Percentiles rank a stretch among this genome's conserved stretches.
Conservation (phyloP, 495 filamentous ascomycete genomes). For the Penicillium argentinense region DNA sequence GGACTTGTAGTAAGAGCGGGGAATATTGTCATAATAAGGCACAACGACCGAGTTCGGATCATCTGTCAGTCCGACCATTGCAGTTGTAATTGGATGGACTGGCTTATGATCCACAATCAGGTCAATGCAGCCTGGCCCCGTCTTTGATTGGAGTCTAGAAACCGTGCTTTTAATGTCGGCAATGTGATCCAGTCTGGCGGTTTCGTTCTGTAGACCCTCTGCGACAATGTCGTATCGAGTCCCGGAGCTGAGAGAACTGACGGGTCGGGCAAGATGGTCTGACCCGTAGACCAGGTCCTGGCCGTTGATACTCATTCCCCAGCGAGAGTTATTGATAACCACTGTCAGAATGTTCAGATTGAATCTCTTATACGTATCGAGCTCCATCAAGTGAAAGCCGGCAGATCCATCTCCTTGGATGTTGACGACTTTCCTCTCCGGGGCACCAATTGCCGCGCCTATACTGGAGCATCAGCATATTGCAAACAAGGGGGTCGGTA, state of each 20-base stretch:
- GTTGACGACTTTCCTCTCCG: slow-evolving; percentile 20
- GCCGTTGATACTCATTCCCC: slow-evolving; percentile 33
- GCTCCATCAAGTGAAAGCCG: slow-evolving; percentile 31
- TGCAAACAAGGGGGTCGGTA: no score
- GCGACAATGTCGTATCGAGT: slow-evolving; percentile 28
- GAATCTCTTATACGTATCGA: slow-evolving; percentile 29
- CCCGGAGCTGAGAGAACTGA: slow-evolving; percentile 22
- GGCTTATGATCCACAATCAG: slow-evolving; percentile 29
- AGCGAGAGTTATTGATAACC: slow-evolving; percentile 28
- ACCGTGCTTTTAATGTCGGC: slow-evolving; percentile 16
- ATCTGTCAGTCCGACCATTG: slow-evolving; percentile 27
- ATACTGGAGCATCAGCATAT: no score
- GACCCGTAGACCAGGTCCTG: slow-evolving; percentile 27
- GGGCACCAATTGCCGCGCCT: slow-evolving; percentile 25
- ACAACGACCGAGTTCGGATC: slow-evolving; percentile 21
- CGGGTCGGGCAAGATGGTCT: slow-evolving; percentile 12
- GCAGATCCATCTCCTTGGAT: slow-evolving; percentile 30
- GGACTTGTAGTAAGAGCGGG: slow-evolving; percentile 20
- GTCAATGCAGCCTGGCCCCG: slow-evolving; percentile 23
- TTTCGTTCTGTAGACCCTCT: slow-evolving; percentile 21
- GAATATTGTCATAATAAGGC: slow-evolving; percentile 32
- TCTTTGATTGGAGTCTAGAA: slow-evolving; percentile 4
- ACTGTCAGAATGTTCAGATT: slow-evolving; percentile 26
- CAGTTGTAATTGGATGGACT: slow-evolving; percentile 26
- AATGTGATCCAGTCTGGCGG: slow-evolving; percentile 9